Percentiles rank a stretch among this genome's conserved stretches.
Evolutionary conservation across 345 rosid genomes (phyloP).

Genomic region (Toxicodendron radicans): DNA sequence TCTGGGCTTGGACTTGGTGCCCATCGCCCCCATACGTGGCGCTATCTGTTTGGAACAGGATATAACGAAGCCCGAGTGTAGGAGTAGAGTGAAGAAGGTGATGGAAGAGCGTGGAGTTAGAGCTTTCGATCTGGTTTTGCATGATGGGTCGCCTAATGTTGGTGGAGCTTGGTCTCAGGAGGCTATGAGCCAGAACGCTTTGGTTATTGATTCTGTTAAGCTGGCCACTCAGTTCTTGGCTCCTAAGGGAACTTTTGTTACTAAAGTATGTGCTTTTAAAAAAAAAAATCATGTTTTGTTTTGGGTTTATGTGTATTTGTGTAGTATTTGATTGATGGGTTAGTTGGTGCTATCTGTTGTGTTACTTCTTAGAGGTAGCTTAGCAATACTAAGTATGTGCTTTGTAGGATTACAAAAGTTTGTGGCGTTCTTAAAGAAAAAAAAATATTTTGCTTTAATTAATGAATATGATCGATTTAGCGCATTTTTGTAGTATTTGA

Average conservation of each 20-base stretch:
- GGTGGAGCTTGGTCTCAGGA: constrained; percentile 97
- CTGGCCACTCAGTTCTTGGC: constrained; percentile 82
- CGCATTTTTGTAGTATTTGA: too few species aligned
- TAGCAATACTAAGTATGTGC: too few species aligned
- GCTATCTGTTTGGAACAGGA: constrained; percentile 74
- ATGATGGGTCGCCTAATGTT: constrained; percentile 93
- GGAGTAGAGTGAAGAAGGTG: constrained; percentile 57
- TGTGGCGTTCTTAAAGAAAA: too few species aligned
- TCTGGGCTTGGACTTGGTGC: constrained; percentile 80
- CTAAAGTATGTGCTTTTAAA: constrained; percentile 34
- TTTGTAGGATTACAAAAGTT: too few species aligned
- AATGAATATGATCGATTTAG: too few species aligned
- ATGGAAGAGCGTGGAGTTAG: constrained; percentile 61
- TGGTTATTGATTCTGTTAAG: constrained; percentile 83
- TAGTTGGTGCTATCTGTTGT: background rate
- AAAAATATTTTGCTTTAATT: too few species aligned
- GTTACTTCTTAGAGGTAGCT: background rate
- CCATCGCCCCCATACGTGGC: constrained; percentile 67
- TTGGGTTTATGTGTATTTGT: background rate
- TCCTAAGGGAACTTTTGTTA: constrained; percentile 71
- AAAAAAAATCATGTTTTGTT: background rate
- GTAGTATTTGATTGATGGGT: background rate
- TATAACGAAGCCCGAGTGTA: constrained; percentile 79
- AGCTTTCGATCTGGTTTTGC: constrained; percentile 77
- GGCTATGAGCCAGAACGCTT: constrained; percentile 84